Evolutionary conservation across 2,329 filamentous ascomycete genomes (phyloP).

Genomic region (Tolypocladium paradoxum): DNA sequence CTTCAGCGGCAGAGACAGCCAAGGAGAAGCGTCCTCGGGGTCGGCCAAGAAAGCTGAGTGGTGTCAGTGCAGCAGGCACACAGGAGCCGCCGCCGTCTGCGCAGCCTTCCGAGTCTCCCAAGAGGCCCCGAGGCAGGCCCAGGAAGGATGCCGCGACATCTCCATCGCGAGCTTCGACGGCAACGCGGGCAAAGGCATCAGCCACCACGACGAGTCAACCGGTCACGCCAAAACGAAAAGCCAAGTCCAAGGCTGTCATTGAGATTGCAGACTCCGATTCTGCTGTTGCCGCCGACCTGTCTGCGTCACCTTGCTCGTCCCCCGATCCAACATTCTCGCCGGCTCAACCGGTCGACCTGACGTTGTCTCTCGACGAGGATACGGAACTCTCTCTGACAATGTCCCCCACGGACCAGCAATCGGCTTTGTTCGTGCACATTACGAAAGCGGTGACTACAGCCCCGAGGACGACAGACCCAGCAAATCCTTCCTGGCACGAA

Average conservation of each 20-base stretch:
- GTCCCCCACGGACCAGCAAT: slow-evolving; percentile 30
- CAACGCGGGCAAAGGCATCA: slow-evolving; percentile 4
- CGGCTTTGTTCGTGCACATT: slow-evolving; percentile 39
- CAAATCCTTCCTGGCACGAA: slow-evolving; percentile 67
- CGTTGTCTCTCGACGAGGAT: slow-evolving; percentile 32
- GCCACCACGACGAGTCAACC: neutral
- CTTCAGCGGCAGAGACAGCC: neutral
- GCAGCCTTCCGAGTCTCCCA: slow-evolving; percentile 21
- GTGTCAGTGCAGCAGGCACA: slow-evolving; percentile 9
- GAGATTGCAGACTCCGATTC: slow-evolving; percentile 44
- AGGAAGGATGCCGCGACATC: slow-evolving; percentile 20
- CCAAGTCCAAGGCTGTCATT: slow-evolving; percentile 9
- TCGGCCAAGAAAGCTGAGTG: slow-evolving; percentile 19
- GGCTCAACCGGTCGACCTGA: slow-evolving; percentile 29
- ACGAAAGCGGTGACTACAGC: slow-evolving; percentile 41
- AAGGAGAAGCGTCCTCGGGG: slow-evolving; percentile 19
- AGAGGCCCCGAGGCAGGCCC: slow-evolving; percentile 28
- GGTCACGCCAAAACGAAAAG: neutral
- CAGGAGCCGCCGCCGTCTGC: slow-evolving; percentile 25
- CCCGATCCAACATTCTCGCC: slow-evolving; percentile 32
- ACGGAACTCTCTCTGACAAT: slow-evolving; percentile 29
- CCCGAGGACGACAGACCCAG: slow-evolving; percentile 36
- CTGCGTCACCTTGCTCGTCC: slow-evolving; percentile 22
- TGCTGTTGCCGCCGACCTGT: slow-evolving; percentile 19
- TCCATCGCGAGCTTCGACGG: neutral